Percentiles rank a stretch among this genome's conserved stretches.
These are phyloP conservation scores for Nemania sp. DNA, from an alignment of 2,329 filamentous ascomycete species.

Conservation along the genomic window DNA sequence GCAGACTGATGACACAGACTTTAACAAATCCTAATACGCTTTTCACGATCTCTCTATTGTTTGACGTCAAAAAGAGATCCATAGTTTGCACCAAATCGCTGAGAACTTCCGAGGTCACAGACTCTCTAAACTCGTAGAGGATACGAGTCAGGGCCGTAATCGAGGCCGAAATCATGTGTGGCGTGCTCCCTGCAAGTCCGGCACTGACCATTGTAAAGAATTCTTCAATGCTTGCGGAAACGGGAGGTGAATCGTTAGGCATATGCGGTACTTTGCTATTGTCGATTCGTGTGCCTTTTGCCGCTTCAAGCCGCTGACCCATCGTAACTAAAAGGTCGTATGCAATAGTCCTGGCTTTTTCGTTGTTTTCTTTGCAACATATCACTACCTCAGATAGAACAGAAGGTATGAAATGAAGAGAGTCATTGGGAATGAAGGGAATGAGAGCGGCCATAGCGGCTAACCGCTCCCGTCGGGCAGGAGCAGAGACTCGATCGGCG, in stretches of 20 bases:
- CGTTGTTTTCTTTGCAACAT: slow-evolving; percentile 96
- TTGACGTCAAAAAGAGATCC: slow-evolving; percentile 93
- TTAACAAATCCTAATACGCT: slow-evolving; percentile 96
- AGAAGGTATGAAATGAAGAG: slow-evolving; percentile 90
- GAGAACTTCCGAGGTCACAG: slow-evolving; percentile 70
- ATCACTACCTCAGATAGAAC: slow-evolving; percentile 94
- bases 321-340: slow-evolving; percentile 90
- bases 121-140: slow-evolving; percentile 83
- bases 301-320: slow-evolving; percentile 73
- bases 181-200: slow-evolving; percentile 86
- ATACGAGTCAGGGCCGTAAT: slow-evolving; percentile 94
- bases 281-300: slow-evolving; percentile 73
- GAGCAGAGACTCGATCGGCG: slow-evolving; percentile 81
- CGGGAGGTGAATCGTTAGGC: slow-evolving; percentile 76
- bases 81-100: slow-evolving; percentile 90
- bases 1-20: slow-evolving; percentile 86
- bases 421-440: slow-evolving; percentile 72
- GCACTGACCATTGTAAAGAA: slow-evolving; percentile 99
- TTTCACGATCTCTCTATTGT: slow-evolving; percentile 95
- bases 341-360: slow-evolving; percentile 84
- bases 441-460: slow-evolving; percentile 81
- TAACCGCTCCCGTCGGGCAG: slow-evolving; percentile 83
- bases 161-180: slow-evolving; percentile 97
- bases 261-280: slow-evolving; percentile 88
- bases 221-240: slow-evolving; percentile 83